phyloP scores from a whole-genome alignment of 805 yeast species.

The Metschnikowia borealis region DNA sequence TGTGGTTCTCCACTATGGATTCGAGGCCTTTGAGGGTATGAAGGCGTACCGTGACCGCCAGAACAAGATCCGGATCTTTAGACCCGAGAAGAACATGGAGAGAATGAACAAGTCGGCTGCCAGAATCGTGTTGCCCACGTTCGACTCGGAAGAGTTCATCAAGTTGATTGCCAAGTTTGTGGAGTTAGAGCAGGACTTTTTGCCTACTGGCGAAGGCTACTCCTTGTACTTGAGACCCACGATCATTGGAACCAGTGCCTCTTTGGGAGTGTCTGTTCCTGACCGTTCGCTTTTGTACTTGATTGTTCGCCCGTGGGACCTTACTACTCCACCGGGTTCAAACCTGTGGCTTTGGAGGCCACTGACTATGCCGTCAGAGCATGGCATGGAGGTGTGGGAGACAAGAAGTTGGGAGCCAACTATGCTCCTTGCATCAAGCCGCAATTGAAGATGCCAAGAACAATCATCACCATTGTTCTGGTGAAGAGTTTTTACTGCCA shows the following conservation, averaged over 20 bases:
- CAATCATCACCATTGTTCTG: no score
- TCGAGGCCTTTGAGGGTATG: slow-evolving; percentile 93
- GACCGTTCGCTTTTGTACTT: slow-evolving; percentile 77
- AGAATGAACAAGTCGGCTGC: slow-evolving; percentile 87
- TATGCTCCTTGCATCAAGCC: slow-evolving; percentile 95
- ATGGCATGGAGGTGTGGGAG: slow-evolving; percentile 99
- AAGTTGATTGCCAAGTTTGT: slow-evolving; percentile 75
- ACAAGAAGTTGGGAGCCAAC: slow-evolving; percentile 94
- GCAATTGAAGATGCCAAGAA: slow-evolving; percentile 75
- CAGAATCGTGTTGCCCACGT: slow-evolving; percentile 84
- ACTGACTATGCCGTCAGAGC: slow-evolving; percentile 96
- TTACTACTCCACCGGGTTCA: slow-evolving; percentile 83
- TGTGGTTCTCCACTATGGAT: slow-evolving; percentile 90
- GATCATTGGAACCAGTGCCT: slow-evolving; percentile 85
- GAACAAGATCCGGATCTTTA: slow-evolving; percentile 70
- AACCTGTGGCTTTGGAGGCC: slow-evolving; percentile 91
- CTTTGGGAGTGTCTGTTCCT: slow-evolving; percentile 84
- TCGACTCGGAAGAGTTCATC: slow-evolving; percentile 73
- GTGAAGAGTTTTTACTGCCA: no score
- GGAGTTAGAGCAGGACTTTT: slow-evolving; percentile 67
- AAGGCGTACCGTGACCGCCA: slow-evolving; percentile 71
- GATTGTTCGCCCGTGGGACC: slow-evolving; percentile 96
- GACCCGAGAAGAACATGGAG: slow-evolving; percentile 88
- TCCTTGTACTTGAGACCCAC: slow-evolving; percentile 93
- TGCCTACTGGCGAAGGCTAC: slow-evolving; percentile 85